Evolutionary conservation across 2,329 filamentous ascomycete genomes (phyloP).

Genomic region (Aaosphaeria pasadenensis): DNA sequence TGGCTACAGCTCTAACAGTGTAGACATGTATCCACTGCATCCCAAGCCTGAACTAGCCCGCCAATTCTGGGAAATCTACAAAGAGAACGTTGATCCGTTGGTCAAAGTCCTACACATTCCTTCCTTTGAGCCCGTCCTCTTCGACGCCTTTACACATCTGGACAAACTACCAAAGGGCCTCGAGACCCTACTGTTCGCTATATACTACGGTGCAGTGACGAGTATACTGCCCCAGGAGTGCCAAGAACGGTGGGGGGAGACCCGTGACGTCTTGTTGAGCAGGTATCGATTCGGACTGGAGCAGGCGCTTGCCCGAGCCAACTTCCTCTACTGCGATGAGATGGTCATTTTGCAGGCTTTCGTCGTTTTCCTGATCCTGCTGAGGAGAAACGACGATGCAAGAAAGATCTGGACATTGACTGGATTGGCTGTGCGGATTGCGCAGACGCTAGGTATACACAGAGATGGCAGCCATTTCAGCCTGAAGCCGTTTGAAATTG

Average conservation of each 20-base stretch:
- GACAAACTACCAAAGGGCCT: conserved; percentile 56
- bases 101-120: conserved; percentile 71
- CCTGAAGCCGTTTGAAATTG: conserved; percentile 58
- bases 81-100: conserved; percentile 71
- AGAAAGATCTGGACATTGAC: conserved; percentile 58
- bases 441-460: conserved; percentile 59
- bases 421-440: conserved; percentile 57
- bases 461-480: conserved; percentile 56
- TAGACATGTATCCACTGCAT: conserved; percentile 63
- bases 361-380: conserved; percentile 58
- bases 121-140: conserved; percentile 60
- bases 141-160: conserved; percentile 59
- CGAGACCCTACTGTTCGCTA: conserved; percentile 59
- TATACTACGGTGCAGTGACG: conserved; percentile 59
- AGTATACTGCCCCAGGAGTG: conserved; percentile 51
- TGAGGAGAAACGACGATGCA: conserved; percentile 50
- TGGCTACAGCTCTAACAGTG: conserved; percentile 68
- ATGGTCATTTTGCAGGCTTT: conserved; percentile 61
- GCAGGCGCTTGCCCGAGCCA: conserved; percentile 61
- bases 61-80: conserved; percentile 67
- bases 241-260: conserved; percentile 48
- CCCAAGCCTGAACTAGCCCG: conserved; percentile 64
- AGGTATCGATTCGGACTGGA: conserved; percentile 63
- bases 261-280: conserved; percentile 47
- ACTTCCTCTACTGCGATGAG: conserved; percentile 62